Conservation (phyloP, 73 alveolate species). For the Tetrahymena elliotti region DNA sequence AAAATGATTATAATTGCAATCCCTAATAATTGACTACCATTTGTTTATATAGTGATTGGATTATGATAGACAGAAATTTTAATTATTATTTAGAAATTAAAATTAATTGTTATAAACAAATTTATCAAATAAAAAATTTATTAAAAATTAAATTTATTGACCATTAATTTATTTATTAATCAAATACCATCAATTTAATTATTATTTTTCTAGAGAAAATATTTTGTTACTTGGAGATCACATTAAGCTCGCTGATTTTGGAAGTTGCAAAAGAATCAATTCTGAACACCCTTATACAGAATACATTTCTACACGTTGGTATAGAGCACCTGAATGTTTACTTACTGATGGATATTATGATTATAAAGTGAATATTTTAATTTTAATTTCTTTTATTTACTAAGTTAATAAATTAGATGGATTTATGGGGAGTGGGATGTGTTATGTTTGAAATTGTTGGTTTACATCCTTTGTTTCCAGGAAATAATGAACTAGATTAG, state of each 20-base stretch:
- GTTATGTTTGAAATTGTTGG: conserved; percentile 87
- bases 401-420: conserved; percentile 57
- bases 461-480: conserved; percentile 81
- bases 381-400: background rate
- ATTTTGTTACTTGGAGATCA: conserved; percentile 54
- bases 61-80: background rate
- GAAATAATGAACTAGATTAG: conserved; percentile 85
- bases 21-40: background rate
- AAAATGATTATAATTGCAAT: too few species aligned
- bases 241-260: conserved; percentile 86
- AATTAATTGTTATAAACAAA: background rate
- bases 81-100: too few species aligned
- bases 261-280: conserved; percentile 88
- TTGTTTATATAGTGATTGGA: too few species aligned
- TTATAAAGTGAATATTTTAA: conserved; percentile 9
- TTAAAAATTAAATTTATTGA: too few species aligned
- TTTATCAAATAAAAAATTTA: background rate
- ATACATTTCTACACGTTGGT: conserved; percentile 83
- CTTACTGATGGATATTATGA: conserved; percentile 92
- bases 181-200: background rate
- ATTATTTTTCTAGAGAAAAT: conserved; percentile 41
- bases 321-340: conserved; percentile 73
- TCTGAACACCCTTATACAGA: conserved; percentile 89
- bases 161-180: background rate
- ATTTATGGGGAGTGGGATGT: conserved; percentile 96